Evolutionary conservation across 1,139 yeast species (phyloP).

Genomic region (Sporopachydermia cereana): DNA sequence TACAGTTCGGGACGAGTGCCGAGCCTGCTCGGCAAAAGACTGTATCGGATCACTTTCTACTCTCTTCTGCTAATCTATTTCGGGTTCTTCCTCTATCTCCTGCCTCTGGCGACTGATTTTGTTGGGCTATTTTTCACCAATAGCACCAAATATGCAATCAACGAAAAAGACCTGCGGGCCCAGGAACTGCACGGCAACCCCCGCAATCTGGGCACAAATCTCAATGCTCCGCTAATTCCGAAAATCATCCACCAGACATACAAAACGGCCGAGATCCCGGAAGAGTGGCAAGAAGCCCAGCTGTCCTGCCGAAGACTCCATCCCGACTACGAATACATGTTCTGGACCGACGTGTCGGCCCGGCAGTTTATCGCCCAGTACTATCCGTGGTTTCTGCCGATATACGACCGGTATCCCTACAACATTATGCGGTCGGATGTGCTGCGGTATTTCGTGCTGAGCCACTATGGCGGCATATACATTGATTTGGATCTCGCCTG

Average conservation of each 20-base stretch:
- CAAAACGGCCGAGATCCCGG: slow-evolving; percentile 56
- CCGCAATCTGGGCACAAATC: background rate
- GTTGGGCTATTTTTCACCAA: slow-evolving; percentile 3
- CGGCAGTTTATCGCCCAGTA: slow-evolving; percentile 56
- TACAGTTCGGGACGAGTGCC: too few species aligned
- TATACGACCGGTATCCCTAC: slow-evolving; percentile 56
- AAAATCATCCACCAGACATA: slow-evolving; percentile 76
- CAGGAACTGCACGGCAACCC: slow-evolving; percentile 29
- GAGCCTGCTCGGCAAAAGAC: too few species aligned
- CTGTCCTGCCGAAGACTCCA: slow-evolving; percentile 58
- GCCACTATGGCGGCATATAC: slow-evolving; percentile 67
- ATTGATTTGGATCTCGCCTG: slow-evolving; percentile 76
- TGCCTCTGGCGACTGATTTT: slow-evolving; percentile 2
- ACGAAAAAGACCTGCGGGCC: slow-evolving; percentile 38
- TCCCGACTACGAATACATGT: slow-evolving; percentile 65
- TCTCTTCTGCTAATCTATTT: background rate
- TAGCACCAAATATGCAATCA: slow-evolving; percentile 1
- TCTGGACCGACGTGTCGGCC: slow-evolving; percentile 79
- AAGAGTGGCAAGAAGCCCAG: slow-evolving; percentile 60
- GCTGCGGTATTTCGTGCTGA: slow-evolving; percentile 59
- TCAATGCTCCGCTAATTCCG: slow-evolving; percentile 42
- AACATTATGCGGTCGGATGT: slow-evolving; percentile 75
- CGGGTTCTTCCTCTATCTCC: background rate
- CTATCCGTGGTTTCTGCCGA: slow-evolving; percentile 62
- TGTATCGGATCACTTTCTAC: background rate